Conservation (phyloP, 345 rosid genomes). For the Noccaea caerulescens region DNA sequence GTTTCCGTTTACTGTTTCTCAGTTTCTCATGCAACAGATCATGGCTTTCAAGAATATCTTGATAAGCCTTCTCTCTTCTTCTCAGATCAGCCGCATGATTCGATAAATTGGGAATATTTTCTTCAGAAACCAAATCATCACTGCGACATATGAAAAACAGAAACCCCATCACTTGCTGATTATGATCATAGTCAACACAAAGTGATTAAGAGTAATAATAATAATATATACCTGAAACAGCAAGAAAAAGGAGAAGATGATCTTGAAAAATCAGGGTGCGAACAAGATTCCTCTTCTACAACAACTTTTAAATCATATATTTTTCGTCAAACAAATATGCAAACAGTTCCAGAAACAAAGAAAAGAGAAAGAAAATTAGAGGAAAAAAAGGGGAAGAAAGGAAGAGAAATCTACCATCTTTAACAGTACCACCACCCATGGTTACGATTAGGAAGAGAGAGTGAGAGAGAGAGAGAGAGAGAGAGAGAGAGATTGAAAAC, state of each 20-base stretch:
- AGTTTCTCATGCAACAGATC: constrained; percentile 37
- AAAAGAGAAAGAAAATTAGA: neutral
- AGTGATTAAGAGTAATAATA: neutral
- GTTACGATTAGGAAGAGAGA: neutral
- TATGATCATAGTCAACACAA: neutral
- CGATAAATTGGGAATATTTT: constrained; percentile 5
- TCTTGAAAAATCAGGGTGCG: constrained; percentile 27
- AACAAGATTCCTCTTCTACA: constrained; percentile 43
- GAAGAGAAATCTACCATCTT: constrained; percentile 26
- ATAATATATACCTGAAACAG: constrained; percentile 38
- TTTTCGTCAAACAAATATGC: constrained; percentile 18
- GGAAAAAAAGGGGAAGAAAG: neutral
- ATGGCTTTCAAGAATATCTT: constrained; percentile 54
- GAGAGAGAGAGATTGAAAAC: neutral
- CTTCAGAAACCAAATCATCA: constrained; percentile 34
- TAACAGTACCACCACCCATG: constrained; percentile 40
- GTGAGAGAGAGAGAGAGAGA: too few relatives aligned
- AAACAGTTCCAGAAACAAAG: constrained; percentile 8
- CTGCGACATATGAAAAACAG: constrained; percentile 14
- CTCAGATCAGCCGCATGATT: constrained; percentile 40
- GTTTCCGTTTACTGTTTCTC: constrained; percentile 30
- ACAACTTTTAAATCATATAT: neutral
- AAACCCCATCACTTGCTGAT: neutral
- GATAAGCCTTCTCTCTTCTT: constrained; percentile 45
- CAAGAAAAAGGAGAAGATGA: constrained; percentile 26